A percentile compares a stretch with the other conserved stretches of the same genome.
Evolutionary conservation across 2,329 filamentous ascomycete species (phyloP).

Genomic region (Didymella lethalis): DNA sequence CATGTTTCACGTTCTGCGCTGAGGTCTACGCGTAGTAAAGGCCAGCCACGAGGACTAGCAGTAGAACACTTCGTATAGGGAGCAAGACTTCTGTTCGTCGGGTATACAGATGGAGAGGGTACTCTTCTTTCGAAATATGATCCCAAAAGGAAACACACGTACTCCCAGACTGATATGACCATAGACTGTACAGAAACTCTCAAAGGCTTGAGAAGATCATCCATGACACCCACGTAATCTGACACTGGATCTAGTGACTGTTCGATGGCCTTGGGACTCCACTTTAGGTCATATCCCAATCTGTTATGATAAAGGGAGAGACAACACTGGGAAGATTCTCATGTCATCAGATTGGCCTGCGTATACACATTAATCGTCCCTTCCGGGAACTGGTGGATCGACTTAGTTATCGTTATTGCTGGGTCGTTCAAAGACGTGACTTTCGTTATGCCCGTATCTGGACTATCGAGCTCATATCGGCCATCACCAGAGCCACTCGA

Average conservation of each 20-base stretch:
- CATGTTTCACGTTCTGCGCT: not conserved
- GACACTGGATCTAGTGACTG: not conserved
- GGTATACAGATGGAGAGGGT: not conserved
- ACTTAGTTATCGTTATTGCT: not conserved
- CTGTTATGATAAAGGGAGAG: not conserved
- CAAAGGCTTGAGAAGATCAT: not conserved
- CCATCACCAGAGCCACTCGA: not conserved
- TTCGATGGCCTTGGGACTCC: not conserved
- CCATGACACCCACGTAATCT: not conserved
- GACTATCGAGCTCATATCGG: not conserved
- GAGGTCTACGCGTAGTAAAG: not conserved
- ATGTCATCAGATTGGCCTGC: not conserved
- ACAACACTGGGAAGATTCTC: not conserved
- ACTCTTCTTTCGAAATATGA: not conserved
- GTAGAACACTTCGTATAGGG: not conserved
- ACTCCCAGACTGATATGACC: not conserved
- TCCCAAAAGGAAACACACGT: not conserved
- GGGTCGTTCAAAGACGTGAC: not conserved
- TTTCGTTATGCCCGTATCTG: not conserved
- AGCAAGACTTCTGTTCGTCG: not conserved
- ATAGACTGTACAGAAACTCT: not conserved
- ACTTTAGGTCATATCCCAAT: not conserved
- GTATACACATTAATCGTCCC: no score
- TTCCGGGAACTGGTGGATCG: not conserved
- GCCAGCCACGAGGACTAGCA: not conserved